A percentile compares a stretch with the other conserved stretches of the same genome.
These are phyloP conservation scores for Monilinia fructicola DNA, from an alignment of 2,329 filamentous ascomycete species.

Conservation along the genomic window DNA sequence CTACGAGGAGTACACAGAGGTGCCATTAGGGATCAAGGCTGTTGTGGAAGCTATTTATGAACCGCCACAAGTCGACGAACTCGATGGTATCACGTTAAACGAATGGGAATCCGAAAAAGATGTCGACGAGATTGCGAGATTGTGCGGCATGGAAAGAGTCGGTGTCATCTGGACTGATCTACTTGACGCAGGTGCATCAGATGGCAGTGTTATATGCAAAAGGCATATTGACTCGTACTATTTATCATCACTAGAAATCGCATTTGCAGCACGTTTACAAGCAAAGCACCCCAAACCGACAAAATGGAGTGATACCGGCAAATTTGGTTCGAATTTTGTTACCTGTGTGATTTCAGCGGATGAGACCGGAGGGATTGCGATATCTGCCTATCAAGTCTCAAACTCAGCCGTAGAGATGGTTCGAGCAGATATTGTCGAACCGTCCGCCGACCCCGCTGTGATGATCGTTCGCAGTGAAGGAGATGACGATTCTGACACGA, in stretches of 20 bases:
- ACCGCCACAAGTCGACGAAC: constrained; percentile 84
- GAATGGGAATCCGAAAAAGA: constrained; percentile 84
- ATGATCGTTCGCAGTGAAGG: constrained; percentile 95
- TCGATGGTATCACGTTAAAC: constrained; percentile 81
- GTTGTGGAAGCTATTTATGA: constrained; percentile 98
- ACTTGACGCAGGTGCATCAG: constrained; percentile 73
- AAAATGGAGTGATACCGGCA: constrained; percentile 95
- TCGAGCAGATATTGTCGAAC: constrained; percentile 88
- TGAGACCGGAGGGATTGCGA: constrained; percentile 80
- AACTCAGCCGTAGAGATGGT: constrained; percentile 98
- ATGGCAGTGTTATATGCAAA: constrained; percentile 90
- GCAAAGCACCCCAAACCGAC: constrained; percentile 84
- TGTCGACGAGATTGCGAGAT: constrained; percentile 73
- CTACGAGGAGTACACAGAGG: constrained; percentile 87
- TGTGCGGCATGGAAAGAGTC: constrained; percentile 84
- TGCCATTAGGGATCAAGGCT: constrained; percentile 91
- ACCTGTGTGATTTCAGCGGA: constrained; percentile 96
- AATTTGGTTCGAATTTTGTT: constrained; percentile 94
- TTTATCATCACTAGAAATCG: constrained; percentile 87
- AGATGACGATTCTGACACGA: constrained; percentile 66
- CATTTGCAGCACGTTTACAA: constrained; percentile 84
- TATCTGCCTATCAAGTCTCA: constrained; percentile 91
- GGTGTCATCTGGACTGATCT: constrained; percentile 96
- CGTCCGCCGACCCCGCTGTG: constrained; percentile 85
- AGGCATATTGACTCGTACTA: constrained; percentile 90